Evolutionary conservation across 768 basidiomycete genomes (phyloP), one percentile per base, ranked within the genome.

Genomic region (Ramaria sp.): DNA sequence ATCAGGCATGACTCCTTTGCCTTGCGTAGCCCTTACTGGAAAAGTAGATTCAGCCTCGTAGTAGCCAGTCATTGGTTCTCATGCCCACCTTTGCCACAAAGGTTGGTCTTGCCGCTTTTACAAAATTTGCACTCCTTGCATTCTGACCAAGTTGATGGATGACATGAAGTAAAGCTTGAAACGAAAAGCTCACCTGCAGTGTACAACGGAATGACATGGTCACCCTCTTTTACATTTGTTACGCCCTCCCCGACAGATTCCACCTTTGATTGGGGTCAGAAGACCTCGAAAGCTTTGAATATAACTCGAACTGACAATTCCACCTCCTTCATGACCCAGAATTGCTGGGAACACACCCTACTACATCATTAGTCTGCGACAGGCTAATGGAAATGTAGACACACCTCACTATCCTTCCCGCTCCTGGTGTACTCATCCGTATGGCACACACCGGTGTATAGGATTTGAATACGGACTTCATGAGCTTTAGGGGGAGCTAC

Each of bases 51-150:
- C 22, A 43, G n/a, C 61, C 41, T 24, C 24, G 11, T 37, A 34
- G 27, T 30, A 37, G 34, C 10, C 34, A 37, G 51, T 7, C 15
- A 37, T 19, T 19, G 30, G 22, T 38, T 6, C 27, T 27, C n/a
- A 39, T 1, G 11, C 30, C 68, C 49, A 91, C 91, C 91, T 79
- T 83, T 83, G 60, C 93, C 87, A 67, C 95, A 99, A n/a, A 99
- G 82, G 71, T 99, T 99, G 57, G 96, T 99, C 78, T 98, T 98
- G 54, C 90, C 91, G 59, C 88, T 91, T 72, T 86, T 95, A 79
- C 96, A 99, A 76, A 98, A 98, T 71, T 97, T 98, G 76, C 96
- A 99, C 73, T 99, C 87, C 38, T 81, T 81, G 67, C 92, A 96
- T 71, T 96, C 93, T 87, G 67, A 54, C 12, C 38, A 19, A 27